Conservation (phyloP, 202 grass and related monocot species). For the Brachypodium distachyon region DNA sequence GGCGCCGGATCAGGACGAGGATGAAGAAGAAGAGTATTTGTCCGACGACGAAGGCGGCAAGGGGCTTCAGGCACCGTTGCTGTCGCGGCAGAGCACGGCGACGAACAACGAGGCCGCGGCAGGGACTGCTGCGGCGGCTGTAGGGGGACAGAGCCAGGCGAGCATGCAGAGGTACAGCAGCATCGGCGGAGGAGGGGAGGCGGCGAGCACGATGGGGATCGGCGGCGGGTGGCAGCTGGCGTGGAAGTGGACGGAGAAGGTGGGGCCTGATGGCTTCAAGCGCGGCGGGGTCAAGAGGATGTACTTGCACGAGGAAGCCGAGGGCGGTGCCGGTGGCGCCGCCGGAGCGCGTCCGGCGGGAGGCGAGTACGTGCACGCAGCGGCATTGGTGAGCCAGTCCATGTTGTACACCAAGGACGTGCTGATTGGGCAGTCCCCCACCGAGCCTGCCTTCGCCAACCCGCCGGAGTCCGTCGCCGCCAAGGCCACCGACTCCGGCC, state of each 20-base stretch:
- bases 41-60: background rate
- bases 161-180: slow-evolving; percentile 27
- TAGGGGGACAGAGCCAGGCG: background rate
- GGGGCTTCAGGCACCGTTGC: background rate
- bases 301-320: slow-evolving; percentile 67
- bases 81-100: slow-evolving; percentile 31
- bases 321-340: background rate
- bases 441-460: slow-evolving; percentile 46
- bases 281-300: slow-evolving; percentile 68
- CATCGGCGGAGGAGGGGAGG: slow-evolving; percentile 22
- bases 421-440: slow-evolving; percentile 29
- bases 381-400: slow-evolving; percentile 63
- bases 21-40: slow-evolving; percentile 23
- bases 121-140: too few relatives aligned
- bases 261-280: slow-evolving; percentile 25
- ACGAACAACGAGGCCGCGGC: background rate
- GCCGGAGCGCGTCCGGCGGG: background rate
- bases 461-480: slow-evolving; percentile 25
- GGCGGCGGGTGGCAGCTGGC: slow-evolving; percentile 93
- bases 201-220: slow-evolving; percentile 68
- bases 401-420: slow-evolving; percentile 71
- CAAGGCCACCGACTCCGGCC: background rate
- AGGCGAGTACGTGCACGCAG: slow-evolving; percentile 56
- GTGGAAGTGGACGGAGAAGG: slow-evolving; percentile 71
- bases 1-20: background rate